Base-by-base conservation (phyloP, 2,329 filamentous ascomycete species). In the Hymenoscyphus fraxineus region DNA sequence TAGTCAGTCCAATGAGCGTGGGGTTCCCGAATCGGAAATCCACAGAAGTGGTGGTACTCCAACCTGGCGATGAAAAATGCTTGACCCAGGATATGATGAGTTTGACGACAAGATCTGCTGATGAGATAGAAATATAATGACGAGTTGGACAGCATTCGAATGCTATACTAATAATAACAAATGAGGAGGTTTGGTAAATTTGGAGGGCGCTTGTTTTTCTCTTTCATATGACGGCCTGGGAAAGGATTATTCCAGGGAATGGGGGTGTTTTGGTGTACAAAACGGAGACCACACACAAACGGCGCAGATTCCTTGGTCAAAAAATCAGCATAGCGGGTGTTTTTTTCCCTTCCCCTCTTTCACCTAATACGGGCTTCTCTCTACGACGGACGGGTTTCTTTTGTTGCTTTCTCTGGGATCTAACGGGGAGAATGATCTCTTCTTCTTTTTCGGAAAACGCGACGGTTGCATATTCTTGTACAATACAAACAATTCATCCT, bases 21-120 rank as follows among this genome's bases (percentile, higher is more conserved):
- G 65, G 55, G 47, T 71, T 71, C 63, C 65, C 70, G 7, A 59
- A 69, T 15, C 62, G 47, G 6, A 69, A 67, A 12, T 69, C 66
- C 1, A 82, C 80, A 0, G 77, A 80, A 64, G 77, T 81, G 3
- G 65, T 83, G 44, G 76, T 77, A 2, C 71, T 84, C 5, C 73
- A 70, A 0, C 73, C 75, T 31, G 81, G 80, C 16, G 79, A 81
- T 60, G 78, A 81, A 66, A 76, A 82, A 2, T 69, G 75, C 2
- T 71, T 82, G 58, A 79, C 57, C 32, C 47, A 62, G 27, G 40
- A 27, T 15, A 66, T 68, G 41, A 65, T 68, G 65, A 61, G 63
- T 15, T 63, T 65, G 47, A 22, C 47, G 10, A 22, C 47, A 10
- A 22, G 13, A 54, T 27, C 27, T 35, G 9, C 47, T 54, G 10